Evolutionary conservation across 2,329 filamentous ascomycete species (phyloP).

Genomic region (Gremmenia infestans): DNA sequence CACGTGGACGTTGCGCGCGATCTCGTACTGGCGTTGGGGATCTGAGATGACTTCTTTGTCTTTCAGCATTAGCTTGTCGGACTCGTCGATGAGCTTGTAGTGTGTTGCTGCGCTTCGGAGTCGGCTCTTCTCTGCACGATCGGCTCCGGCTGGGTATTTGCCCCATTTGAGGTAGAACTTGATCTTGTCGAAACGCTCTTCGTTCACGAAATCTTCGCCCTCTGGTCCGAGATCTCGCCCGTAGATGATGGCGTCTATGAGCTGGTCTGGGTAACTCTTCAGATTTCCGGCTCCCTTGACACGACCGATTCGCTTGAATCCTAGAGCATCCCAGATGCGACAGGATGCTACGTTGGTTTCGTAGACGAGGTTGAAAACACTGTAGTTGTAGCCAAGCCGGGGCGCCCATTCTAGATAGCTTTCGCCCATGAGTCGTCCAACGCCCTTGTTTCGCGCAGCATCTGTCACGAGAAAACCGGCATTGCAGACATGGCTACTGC

Average conservation of each 20-base stretch:
- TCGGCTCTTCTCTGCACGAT: conserved; percentile 91
- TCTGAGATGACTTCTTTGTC: conserved; percentile 96
- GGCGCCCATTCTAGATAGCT: conserved; percentile 54
- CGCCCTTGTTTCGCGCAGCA: conserved; percentile 49
- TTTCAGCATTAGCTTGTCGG: conserved; percentile 87
- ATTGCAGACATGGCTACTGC: conserved; percentile 69
- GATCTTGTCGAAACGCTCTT: conserved; percentile 98
- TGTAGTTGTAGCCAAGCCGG: conserved; percentile 63
- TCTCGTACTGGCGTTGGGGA: conserved; percentile 83
- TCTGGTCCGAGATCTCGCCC: conserved; percentile 55
- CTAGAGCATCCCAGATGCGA: conserved; percentile 68
- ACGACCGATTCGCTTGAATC: conserved; percentile 67
- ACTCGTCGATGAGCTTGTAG: conserved; percentile 69
- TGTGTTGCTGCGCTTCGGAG: conserved; percentile 90
- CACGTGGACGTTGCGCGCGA: conserved; percentile 72
- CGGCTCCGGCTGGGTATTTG: conserved; percentile 88
- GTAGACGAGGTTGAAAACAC: conserved; percentile 71
- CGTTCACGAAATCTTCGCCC: conserved; percentile 78
- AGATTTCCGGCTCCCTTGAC: conserved; percentile 53
- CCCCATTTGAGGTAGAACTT: conserved; percentile 93
- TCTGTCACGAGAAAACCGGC: conserved; percentile 54
- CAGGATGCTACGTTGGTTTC: conserved; percentile 69
- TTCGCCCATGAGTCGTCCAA: conserved; percentile 52
- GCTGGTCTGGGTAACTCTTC: conserved; percentile 45
- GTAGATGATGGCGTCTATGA: conserved; percentile 56